phyloP scores from a whole-genome alignment of 2,329 filamentous ascomycete genomes.

The Diplodia corticola region DNA sequence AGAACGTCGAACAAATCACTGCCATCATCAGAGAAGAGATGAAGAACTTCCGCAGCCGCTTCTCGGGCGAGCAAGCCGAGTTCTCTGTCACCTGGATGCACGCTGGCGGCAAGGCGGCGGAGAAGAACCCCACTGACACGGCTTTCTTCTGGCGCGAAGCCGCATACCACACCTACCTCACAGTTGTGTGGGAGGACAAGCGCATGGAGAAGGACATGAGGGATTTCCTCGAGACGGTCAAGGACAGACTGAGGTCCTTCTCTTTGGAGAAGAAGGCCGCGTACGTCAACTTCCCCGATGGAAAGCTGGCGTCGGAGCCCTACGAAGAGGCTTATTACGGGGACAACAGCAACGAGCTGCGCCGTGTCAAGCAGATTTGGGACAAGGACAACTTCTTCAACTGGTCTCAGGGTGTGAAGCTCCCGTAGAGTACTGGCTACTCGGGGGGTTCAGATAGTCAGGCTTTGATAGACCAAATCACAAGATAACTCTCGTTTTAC shows the following conservation, averaged over 20 bases:
- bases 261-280: conserved; percentile 29
- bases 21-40: conserved; percentile 25
- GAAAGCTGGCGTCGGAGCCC: background rate
- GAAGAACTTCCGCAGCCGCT: conserved; percentile 26
- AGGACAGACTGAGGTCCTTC: conserved; percentile 26
- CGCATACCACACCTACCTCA: conserved; percentile 35
- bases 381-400: conserved; percentile 33
- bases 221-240: conserved; percentile 28
- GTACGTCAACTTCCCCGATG: conserved; percentile 37
- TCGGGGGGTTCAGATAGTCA: too few relatives aligned
- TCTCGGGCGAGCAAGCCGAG: conserved; percentile 25
- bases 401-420: conserved; percentile 28
- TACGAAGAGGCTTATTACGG: conserved; percentile 39
- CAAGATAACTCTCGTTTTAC: too few relatives aligned
- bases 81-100: conserved; percentile 36
- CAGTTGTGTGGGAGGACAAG: conserved; percentile 36
- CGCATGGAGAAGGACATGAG: conserved; percentile 37
- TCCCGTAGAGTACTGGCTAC: conserved; percentile 28
- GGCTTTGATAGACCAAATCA: too few relatives aligned
- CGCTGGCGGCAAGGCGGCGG: conserved; percentile 27
- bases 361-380: conserved; percentile 32
- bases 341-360: conserved; percentile 29
- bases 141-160: conserved; percentile 37
- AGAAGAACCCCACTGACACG: conserved; percentile 20
- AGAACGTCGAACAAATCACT: conserved; percentile 10